A percentile compares a stretch with the other conserved stretches of the same genome.
phyloP scores from a whole-genome alignment of 1,139 yeast genomes.

The Hyphopichia burtonii region DNA sequence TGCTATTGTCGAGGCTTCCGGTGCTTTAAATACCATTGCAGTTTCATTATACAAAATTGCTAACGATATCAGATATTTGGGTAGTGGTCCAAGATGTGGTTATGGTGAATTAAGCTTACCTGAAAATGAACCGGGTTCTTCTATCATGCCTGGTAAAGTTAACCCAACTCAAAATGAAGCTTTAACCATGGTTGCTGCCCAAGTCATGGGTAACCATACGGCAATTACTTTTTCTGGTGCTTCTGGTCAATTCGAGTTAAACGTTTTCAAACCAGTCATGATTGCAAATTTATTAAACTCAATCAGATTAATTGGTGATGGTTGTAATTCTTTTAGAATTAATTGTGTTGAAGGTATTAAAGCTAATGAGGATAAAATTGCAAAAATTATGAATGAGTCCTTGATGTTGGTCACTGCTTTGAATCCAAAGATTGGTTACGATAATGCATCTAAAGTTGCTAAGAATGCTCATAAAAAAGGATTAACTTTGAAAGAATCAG shows the following conservation, averaged over 20 bases:
- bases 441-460: constrained; percentile 94
- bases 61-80: constrained; percentile 95
- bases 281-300: constrained; percentile 86
- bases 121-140: constrained; percentile 98
- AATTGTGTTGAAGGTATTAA: constrained; percentile 93
- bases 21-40: constrained; percentile 95
- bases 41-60: constrained; percentile 93
- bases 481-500: constrained; percentile 89
- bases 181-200: constrained; percentile 95
- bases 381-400: constrained; percentile 86
- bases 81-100: constrained; percentile 99
- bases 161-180: constrained; percentile 99
- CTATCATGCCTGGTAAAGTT: constrained; percentile 99
- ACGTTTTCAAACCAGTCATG: constrained; percentile 97
- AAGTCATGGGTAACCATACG: constrained; percentile 95
- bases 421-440: constrained; percentile 98
- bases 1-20: constrained; percentile 95
- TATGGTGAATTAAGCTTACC: constrained; percentile 95
- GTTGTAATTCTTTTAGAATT: constrained; percentile 81
- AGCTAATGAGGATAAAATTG: constrained; percentile 87
- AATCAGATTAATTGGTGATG: constrained; percentile 85
- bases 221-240: constrained; percentile 97
- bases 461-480: constrained; percentile 99
- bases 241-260: constrained; percentile 96
- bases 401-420: constrained; percentile 97